These are phyloP conservation scores for Beauveria brongniartii DNA, from an alignment of 2,329 filamentous ascomycete species.

Conservation along the genomic window DNA sequence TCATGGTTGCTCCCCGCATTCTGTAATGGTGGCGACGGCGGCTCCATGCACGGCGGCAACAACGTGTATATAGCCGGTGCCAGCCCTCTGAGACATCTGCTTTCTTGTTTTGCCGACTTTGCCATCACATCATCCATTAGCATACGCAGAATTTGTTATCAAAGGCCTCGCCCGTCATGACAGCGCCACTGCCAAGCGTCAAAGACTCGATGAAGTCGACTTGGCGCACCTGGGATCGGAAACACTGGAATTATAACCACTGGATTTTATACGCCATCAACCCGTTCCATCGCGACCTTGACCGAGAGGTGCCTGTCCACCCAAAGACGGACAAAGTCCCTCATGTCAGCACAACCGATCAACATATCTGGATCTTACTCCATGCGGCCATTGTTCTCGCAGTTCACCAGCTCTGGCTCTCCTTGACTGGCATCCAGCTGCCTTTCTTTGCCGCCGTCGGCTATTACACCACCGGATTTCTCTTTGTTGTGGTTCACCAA, in stretches of 20 bases:
- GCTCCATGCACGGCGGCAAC: neutral
- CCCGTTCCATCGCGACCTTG: constrained; percentile 19
- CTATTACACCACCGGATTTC: constrained; percentile 29
- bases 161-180: neutral
- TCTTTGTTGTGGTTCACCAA: constrained; percentile 29
- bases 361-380: constrained; percentile 29
- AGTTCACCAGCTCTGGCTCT: constrained; percentile 26
- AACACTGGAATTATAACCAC: constrained; percentile 22
- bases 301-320: constrained; percentile 27
- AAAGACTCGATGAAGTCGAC: constrained; percentile 30
- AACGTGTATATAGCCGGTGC: neutral
- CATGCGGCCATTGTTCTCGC: constrained; percentile 27
- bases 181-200: neutral
- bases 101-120: neutral
- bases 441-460: constrained; percentile 22
- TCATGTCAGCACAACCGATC: constrained; percentile 24
- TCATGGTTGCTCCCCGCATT: neutral
- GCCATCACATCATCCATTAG: neutral
- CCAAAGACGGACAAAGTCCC: constrained; percentile 30
- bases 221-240: constrained; percentile 21
- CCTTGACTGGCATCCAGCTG: constrained; percentile 21
- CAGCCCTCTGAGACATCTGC: neutral
- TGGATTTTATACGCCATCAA: constrained; percentile 23
- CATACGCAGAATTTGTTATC: neutral
- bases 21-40: neutral